These are phyloP conservation scores for Angomonas deanei DNA, from an alignment of 208 protist species.

Conservation along the genomic window DNA sequence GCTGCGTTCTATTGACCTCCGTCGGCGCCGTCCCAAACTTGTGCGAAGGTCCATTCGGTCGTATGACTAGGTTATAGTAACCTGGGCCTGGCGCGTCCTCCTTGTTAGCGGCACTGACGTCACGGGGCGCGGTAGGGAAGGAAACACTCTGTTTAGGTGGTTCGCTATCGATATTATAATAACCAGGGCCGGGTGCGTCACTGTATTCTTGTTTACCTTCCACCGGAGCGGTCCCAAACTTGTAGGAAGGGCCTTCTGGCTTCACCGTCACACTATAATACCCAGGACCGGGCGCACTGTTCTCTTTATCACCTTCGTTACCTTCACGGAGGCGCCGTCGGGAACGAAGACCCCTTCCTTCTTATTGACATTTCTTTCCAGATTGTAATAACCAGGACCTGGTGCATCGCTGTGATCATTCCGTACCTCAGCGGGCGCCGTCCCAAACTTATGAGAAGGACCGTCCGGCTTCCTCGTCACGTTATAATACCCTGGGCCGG, in stretches of 20 bases:
- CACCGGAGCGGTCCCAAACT: background rate
- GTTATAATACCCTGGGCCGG: background rate
- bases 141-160: background rate
- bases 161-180: background rate
- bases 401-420: background rate
- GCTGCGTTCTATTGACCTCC: background rate
- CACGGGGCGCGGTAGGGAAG: background rate
- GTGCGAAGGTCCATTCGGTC: background rate
- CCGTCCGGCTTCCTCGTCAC: too few relatives aligned
- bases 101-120: background rate
- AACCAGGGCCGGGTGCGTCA: background rate
- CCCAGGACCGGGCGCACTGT: background rate
- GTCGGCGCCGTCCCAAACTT: background rate
- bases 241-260: background rate
- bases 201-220: background rate
- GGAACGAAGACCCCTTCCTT: too few relatives aligned
- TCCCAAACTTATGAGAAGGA: too few relatives aligned
- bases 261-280: background rate
- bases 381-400: background rate
- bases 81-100: background rate
- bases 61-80: background rate
- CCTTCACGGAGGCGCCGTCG: too few relatives aligned
- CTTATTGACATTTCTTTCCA: too few relatives aligned
- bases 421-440: too few relatives aligned
- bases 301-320: too few relatives aligned